Evolutionary conservation across 2,329 filamentous ascomycete species (phyloP).

Genomic region (Chrysoporthe cubensis): DNA sequence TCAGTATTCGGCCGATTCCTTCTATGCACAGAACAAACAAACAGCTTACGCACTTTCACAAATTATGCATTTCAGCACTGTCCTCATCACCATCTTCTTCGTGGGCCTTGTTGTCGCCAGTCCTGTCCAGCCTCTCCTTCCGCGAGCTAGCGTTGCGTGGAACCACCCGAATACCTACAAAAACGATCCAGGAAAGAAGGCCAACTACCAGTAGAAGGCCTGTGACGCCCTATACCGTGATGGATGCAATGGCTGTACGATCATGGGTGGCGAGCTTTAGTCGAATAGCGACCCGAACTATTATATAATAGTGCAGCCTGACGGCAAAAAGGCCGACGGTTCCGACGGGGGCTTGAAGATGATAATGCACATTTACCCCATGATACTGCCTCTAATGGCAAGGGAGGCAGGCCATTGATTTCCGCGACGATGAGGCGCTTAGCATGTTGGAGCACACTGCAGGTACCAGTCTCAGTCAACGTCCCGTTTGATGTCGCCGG

Average conservation of each 20-base stretch:
- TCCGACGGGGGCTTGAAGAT: not conserved
- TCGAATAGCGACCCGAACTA: not conserved
- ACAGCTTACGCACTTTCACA: not conserved
- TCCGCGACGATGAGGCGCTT: not conserved
- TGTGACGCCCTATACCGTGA: not conserved
- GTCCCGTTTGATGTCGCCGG: too few species aligned
- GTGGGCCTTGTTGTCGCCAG: slow-evolving; percentile 3
- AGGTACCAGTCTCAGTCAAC: too few species aligned
- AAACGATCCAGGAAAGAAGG: not conserved
- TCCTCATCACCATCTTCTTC: slow-evolving; percentile 2
- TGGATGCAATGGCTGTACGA: not conserved
- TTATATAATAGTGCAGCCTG: not conserved
- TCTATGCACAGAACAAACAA: not conserved
- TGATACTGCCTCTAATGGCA: not conserved
- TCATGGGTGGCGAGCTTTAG: not conserved
- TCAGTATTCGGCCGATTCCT: not conserved
- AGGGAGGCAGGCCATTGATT: not conserved
- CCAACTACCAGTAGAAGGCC: not conserved
- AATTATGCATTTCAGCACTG: not conserved
- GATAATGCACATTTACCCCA: not conserved
- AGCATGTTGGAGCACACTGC: not conserved
- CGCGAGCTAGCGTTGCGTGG: slow-evolving; percentile 4
- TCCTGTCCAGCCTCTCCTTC: not conserved
- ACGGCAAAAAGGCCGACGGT: not conserved
- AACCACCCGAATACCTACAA: not conserved